Conservation (phyloP, 495 filamentous ascomycete species). For the Tuber aestivum region DNA sequence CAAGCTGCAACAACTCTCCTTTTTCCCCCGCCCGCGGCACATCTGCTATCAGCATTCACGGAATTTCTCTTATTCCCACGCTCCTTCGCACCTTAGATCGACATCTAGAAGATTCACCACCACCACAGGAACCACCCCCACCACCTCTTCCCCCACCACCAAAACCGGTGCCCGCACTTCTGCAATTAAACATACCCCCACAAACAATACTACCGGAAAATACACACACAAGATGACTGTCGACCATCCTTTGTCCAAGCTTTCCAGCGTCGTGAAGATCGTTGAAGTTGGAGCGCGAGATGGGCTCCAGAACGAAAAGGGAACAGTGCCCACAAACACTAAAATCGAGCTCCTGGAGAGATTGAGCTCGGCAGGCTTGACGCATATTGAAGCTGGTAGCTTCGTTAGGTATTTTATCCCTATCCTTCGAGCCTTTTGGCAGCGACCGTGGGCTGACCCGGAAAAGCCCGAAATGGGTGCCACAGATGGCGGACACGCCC, state of each 20-base stretch:
- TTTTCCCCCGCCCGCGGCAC: neutral
- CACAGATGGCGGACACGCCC: constrained; percentile 92
- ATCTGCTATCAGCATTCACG: constrained; percentile 4
- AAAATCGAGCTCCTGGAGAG: constrained; percentile 79
- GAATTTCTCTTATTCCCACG: neutral
- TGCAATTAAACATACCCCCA: constrained; percentile 7
- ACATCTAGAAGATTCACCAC: constrained; percentile 5
- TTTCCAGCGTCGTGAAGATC: constrained; percentile 46
- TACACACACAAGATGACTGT: constrained; percentile 17
- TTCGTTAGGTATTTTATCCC: constrained; percentile 57
- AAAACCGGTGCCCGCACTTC: constrained; percentile 10
- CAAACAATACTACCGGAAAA: constrained; percentile 14
- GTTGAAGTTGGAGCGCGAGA: constrained; percentile 93
- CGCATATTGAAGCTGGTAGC: constrained; percentile 86
- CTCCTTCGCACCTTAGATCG: neutral
- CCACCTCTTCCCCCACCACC: constrained; percentile 1
- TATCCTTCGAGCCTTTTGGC: neutral
- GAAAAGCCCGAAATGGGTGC: constrained; percentile 84
- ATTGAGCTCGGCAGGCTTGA: constrained; percentile 77
- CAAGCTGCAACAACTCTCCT: constrained; percentile 25
- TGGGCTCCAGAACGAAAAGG: constrained; percentile 94
- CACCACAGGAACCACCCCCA: neutral
- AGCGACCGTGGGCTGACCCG: neutral
- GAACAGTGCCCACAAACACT: constrained; percentile 66
- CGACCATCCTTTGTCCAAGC: constrained; percentile 23